phyloP scores from a whole-genome alignment of 306 rosid species.

The Herpetospermum pedunculosum region DNA sequence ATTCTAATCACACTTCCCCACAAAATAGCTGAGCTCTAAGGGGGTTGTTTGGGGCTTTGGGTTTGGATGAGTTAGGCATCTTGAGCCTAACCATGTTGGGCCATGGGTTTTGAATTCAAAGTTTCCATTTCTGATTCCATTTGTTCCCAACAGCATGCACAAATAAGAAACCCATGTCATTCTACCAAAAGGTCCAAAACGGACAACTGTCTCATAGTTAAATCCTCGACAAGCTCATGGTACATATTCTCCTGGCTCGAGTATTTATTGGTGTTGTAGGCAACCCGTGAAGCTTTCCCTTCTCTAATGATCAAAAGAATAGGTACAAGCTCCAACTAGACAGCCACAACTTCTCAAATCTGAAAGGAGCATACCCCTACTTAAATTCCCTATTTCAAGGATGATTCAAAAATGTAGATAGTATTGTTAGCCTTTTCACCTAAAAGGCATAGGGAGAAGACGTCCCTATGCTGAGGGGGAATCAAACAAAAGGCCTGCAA shows the following conservation, averaged over 20 bases:
- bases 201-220: not conserved
- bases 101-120: not conserved
- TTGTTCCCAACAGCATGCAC: not conserved
- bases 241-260: not conserved
- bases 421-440: too few species aligned
- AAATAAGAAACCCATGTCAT: not conserved
- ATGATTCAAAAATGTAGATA: too few species aligned
- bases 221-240: too few species aligned
- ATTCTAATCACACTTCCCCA: not conserved
- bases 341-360: not conserved
- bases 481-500: too few species aligned
- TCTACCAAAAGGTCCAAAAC: not conserved
- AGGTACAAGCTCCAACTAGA: not conserved
- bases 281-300: not conserved
- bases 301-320: not conserved
- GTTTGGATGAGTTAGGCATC: not conserved
- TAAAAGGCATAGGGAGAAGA: too few species aligned
- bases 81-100: not conserved
- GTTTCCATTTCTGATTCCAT: not conserved
- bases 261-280: not conserved
- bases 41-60: not conserved
- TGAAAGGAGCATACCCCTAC: too few species aligned
- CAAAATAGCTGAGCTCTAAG: not conserved
- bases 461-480: too few species aligned
- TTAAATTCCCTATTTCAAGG: too few species aligned